Conservation (phyloP, 805 yeast genomes). For the Myxozyma nipponensis region DNA sequence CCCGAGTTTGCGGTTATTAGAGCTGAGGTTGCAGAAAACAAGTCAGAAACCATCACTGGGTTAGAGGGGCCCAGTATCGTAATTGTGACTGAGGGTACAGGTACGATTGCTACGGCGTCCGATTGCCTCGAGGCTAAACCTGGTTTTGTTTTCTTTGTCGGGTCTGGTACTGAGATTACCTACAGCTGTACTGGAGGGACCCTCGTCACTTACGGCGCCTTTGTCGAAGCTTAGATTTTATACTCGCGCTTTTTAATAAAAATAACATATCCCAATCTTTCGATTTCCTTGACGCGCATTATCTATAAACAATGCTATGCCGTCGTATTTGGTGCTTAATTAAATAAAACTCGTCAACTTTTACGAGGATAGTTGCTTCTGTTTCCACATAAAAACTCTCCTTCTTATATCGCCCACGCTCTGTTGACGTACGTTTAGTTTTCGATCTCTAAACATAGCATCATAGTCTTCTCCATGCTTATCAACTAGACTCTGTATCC, state of each 20-base stretch:
- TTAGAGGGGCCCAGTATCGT: slow-evolving; percentile 85
- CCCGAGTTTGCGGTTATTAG: slow-evolving; percentile 94
- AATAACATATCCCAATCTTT: no score
- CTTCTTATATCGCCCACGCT: slow-evolving; percentile 77
- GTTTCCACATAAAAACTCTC: slow-evolving; percentile 53
- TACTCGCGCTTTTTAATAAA: no score
- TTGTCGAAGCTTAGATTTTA: slow-evolving; percentile 82
- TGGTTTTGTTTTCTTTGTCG: slow-evolving; percentile 82
- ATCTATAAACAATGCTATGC: no score
- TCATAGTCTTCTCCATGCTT: slow-evolving; percentile 86
- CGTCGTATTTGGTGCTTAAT: slow-evolving; percentile 75
- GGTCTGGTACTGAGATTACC: slow-evolving; percentile 67
- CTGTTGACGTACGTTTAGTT: slow-evolving; percentile 50
- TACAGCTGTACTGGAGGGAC: slow-evolving; percentile 39
- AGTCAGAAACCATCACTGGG: slow-evolving; percentile 53
- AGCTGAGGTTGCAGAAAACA: slow-evolving; percentile 55
- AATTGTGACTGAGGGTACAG: slow-evolving; percentile 78
- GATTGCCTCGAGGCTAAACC: slow-evolving; percentile 48
- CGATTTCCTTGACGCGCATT: no score
- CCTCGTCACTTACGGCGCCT: slow-evolving; percentile 86
- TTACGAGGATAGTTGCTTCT: background rate
- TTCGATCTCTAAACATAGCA: slow-evolving; percentile 84
- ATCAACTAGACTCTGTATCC: slow-evolving; percentile 60
- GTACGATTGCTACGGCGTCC: slow-evolving; percentile 44
- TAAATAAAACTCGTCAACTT: no score